Conservation (phyloP, 2,329 filamentous ascomycete genomes). For the Colletotrichum sublineola region DNA sequence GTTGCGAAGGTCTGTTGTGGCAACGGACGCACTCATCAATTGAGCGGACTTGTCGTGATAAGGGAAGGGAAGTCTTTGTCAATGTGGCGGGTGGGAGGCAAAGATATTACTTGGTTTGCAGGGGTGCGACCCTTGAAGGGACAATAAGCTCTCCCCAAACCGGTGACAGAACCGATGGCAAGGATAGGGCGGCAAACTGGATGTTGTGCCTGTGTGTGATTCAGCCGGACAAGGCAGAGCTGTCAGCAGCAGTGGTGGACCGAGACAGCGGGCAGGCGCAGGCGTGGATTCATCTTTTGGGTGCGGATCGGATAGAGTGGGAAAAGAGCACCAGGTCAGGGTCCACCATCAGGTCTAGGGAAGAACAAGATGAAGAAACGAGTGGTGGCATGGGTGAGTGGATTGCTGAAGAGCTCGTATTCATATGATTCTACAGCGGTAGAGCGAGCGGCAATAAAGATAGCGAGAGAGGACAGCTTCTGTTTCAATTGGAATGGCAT, state of each 20-base stretch:
- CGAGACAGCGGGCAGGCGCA: conserved; percentile 11
- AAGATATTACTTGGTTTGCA: conserved; percentile 35
- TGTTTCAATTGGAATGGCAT: conserved; percentile 30
- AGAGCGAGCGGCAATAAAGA: conserved; percentile 29
- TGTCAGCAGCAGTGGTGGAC: conserved; percentile 23
- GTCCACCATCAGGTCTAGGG: conserved; percentile 22
- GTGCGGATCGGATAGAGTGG: neutral
- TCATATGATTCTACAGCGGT: conserved; percentile 37
- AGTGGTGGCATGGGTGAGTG: conserved; percentile 1
- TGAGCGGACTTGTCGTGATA: conserved; percentile 8
- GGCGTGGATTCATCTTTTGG: neutral
- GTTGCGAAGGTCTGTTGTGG: neutral
- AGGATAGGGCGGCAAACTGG: conserved; percentile 17
- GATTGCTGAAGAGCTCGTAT: conserved; percentile 34
- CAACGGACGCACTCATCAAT: neutral
- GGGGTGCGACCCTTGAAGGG: conserved; percentile 23
- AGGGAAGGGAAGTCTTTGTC: neutral
- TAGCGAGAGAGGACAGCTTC: neutral
- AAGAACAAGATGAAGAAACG: conserved; percentile 15
- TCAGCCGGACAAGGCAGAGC: conserved; percentile 3
- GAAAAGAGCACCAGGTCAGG: conserved; percentile 17
- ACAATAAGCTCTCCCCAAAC: conserved; percentile 28
- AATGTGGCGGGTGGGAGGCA: conserved; percentile 20
- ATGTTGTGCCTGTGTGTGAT: conserved; percentile 7
- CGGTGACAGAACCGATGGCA: conserved; percentile 33